Percentiles rank a stretch among this genome's conserved stretches.
phyloP scores from a whole-genome alignment of 108 stramenopile species.

The Epipyxis sp. region DNA sequence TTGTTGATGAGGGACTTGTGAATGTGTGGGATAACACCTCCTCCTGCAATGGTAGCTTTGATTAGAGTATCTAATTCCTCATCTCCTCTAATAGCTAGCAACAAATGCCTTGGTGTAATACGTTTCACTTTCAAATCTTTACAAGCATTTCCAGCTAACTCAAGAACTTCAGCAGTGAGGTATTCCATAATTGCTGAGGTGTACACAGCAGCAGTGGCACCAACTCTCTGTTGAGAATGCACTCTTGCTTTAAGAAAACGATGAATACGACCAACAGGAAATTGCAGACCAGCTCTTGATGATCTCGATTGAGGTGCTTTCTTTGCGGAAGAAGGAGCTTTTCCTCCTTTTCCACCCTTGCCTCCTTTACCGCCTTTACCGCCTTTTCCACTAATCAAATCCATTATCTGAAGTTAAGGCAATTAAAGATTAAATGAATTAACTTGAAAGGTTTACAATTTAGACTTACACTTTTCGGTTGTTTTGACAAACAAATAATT shows the following conservation, averaged over 20 bases:
- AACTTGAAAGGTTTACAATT: no score
- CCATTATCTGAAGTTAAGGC: neutral
- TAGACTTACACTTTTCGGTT: no score
- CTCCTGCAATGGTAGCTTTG: conserved; percentile 99
- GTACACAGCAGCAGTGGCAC: conserved; percentile 98
- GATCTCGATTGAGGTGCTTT: conserved; percentile 97
- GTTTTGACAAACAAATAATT: no score
- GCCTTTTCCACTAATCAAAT: conserved; percentile 49
- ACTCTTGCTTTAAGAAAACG: conserved; percentile 95
- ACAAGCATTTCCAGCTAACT: conserved; percentile 97
- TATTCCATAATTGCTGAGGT: conserved; percentile 99
- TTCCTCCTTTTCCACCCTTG: conserved; percentile 98
- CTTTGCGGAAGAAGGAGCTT: conserved; percentile 94
- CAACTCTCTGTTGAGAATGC: conserved; percentile 86
- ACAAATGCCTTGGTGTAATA: conserved; percentile 98
- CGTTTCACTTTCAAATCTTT: conserved; percentile 99
- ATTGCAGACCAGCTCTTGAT: conserved; percentile 93
- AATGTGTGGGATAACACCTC: conserved; percentile 99
- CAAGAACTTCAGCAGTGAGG: conserved; percentile 97
- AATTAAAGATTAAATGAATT: no score
- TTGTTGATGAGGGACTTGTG: conserved; percentile 99
- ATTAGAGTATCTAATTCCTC: conserved; percentile 97
- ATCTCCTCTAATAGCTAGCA: conserved; percentile 98
- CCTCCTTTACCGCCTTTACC: conserved; percentile 84
- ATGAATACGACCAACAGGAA: conserved; percentile 99